A percentile compares a stretch with the other conserved stretches of the same genome.
These are phyloP conservation scores for Alternaria alternata DNA, from an alignment of 2,329 filamentous ascomycete genomes.

Conservation along the genomic window DNA sequence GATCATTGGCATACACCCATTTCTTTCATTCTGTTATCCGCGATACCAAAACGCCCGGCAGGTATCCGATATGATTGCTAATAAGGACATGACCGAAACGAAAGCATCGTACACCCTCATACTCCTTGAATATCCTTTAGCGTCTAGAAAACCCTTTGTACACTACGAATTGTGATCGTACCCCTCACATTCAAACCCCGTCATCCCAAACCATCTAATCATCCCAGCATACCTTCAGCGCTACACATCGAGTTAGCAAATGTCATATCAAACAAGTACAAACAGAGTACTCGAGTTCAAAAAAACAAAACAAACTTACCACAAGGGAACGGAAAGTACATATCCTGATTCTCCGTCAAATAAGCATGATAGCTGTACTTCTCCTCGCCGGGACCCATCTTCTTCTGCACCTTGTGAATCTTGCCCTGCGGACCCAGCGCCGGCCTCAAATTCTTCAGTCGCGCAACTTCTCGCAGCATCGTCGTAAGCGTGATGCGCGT, in stretches of 20 bases:
- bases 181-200: no score
- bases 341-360: slow-evolving; percentile 59
- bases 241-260: slow-evolving; percentile 23
- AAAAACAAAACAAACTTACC: slow-evolving; percentile 45
- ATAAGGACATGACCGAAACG: not conserved
- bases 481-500: slow-evolving; percentile 54
- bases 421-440: slow-evolving; percentile 51
- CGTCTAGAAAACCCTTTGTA: not conserved
- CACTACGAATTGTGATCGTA: not conserved
- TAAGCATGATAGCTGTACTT: slow-evolving; percentile 54
- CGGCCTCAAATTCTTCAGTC: slow-evolving; percentile 50
- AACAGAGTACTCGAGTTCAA: no score
- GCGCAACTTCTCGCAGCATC: slow-evolving; percentile 56
- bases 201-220: slow-evolving; percentile 6
- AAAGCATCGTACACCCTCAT: not conserved
- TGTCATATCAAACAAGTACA: no score
- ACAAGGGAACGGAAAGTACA: slow-evolving; percentile 57
- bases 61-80: not conserved
- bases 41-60: not conserved
- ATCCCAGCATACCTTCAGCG: slow-evolving; percentile 44
- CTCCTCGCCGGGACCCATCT: slow-evolving; percentile 31
- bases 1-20: not conserved
- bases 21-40: not conserved
- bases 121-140: not conserved
- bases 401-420: slow-evolving; percentile 55